Base-by-base conservation (phyloP, 116 monocot genomes). In the Trichopus zeylanicus region DNA sequence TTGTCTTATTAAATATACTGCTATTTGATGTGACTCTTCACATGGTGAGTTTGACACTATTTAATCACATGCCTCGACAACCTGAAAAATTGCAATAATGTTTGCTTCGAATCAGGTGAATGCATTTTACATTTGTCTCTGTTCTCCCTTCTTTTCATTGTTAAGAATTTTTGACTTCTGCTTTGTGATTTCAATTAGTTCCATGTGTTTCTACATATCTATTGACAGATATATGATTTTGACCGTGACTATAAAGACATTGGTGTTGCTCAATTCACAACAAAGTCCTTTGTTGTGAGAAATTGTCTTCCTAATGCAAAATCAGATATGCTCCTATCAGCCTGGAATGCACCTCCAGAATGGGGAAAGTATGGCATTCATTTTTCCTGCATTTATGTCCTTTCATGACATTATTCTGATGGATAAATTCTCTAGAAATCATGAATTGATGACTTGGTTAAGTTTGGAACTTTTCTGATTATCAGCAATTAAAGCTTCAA, bases 191-290 rank as follows among this genome's bases (percentile, higher is more conserved):
- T 51, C 22, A 51, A 22, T 51, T 51, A 42, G 42, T 15, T 42
- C 42, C n/a, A 10, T 49, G 49, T 53, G 26, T 28, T 26, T 53
- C 53, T 28, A 12, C 18, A 11, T 13, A 27, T 67, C 12, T 46
- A 63, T 25, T 75, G 25, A 32, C 83, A 95, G 95, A 79, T 81
- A 29, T 99, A 74, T 72, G 92, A 99, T 74, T 88, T 99, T 68
- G 98, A 91, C 70, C 84, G 92, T 72, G 98, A 92, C 68, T 99
- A 92, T 67, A 92, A 99, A 76, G 92, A 99, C 59, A 91, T 99
- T 64, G 98, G 98, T 34, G 55, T 91, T 75, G 78, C 85, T 60
- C 74, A 67, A 32, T 92, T 99, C 68, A 99, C 88, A 46, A 81
- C 83, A 3, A 91, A 83, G 48, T 82, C 73, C 21, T 91, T 91